phyloP scores from a whole-genome alignment of 768 basidiomycete species.

The Termitomyces sp. region DNA sequence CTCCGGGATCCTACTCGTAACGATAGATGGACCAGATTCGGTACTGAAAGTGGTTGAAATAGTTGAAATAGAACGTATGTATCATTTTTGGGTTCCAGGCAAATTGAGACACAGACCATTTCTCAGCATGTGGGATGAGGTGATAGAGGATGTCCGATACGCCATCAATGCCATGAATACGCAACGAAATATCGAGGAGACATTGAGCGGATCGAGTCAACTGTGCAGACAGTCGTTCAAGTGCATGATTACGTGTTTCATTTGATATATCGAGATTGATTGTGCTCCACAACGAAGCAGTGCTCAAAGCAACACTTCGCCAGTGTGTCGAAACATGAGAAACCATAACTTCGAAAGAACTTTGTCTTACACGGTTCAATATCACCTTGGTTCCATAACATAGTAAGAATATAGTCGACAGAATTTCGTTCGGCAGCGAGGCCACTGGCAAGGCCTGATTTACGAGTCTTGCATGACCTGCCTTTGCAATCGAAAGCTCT shows the following conservation, averaged over 20 bases:
- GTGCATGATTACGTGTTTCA: slow-evolving; percentile 11
- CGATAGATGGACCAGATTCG: slow-evolving; percentile 33
- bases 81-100: slow-evolving; percentile 17
- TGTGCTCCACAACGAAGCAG: slow-evolving; percentile 38
- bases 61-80: slow-evolving; percentile 24
- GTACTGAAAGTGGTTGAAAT: slow-evolving; percentile 19
- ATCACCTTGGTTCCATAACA: slow-evolving; percentile 18
- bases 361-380: neutral
- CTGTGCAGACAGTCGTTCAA: slow-evolving; percentile 27
- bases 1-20: slow-evolving; percentile 25
- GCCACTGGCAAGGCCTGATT: slow-evolving; percentile 29
- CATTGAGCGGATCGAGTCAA: slow-evolving; percentile 31
- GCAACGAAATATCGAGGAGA: slow-evolving; percentile 30
- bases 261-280: slow-evolving; percentile 26
- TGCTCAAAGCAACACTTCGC: slow-evolving; percentile 33
- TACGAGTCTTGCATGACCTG: slow-evolving; percentile 25
- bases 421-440: slow-evolving; percentile 34
- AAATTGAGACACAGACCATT: slow-evolving; percentile 34
- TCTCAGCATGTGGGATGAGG: slow-evolving; percentile 26
- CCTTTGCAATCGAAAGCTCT: slow-evolving; percentile 24
- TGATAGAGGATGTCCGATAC: slow-evolving; percentile 23
- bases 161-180: slow-evolving; percentile 10
- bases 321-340: slow-evolving; percentile 42
- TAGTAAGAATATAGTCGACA: slow-evolving; percentile 30
- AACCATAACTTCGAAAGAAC: slow-evolving; percentile 29